Base-by-base conservation (phyloP, 1,284 basidiomycete genomes). In the Clitocybe nebularis region DNA sequence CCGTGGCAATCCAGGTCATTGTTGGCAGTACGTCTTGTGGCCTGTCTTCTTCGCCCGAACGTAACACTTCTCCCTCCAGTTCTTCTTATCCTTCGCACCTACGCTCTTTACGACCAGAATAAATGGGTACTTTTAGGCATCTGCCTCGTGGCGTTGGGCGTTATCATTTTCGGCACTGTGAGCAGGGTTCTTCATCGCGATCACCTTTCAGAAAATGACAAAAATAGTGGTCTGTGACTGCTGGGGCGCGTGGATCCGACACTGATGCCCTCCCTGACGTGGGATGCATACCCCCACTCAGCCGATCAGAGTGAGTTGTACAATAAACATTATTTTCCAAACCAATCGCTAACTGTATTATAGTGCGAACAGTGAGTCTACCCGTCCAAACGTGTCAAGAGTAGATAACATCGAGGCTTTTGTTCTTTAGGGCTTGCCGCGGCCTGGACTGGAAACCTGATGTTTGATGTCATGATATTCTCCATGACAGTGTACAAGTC, bases 401-500 rank as follows among this genome's bases (percentile, higher is more conserved):
- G n/a, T n/a, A n/a, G n/a, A n/a, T n/a, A n/a, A n/a, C n/a, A n/a
- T n/a, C n/a, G n/a, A n/a, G n/a, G n/a, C n/a, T n/a, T 14, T 22
- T 5, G 10, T 26, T 25, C 20, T 29, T n/a, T 28, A 58, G 59
- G 46, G 8, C 50, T 58, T 13, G 56, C 55, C 14, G 42, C 49
- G 11, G 59, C 59, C 10, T 63, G 61, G 61, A 55, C 51, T 7
- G 59, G 50, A 22, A 48, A 55, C 48, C 44, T 63, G 7, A 25
- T 47, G 13, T 61, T 63, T 32, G 61, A 63, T 32, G 36, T 57
- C 17, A 19, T 63, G 11, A 61, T 63, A 11, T 60, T 61, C 30
- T 30, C 35, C 23, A 56, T 63, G 55, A 63, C 60, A 4, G 17
- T 61, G 11, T 58, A 52, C 33, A 53, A 56, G 28, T 57, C 59